Evolutionary conservation across 192 early-diverging fungal species (phyloP), one percentile per base, ranked within the genome.

Genomic region (Coemansia sp.): DNA sequence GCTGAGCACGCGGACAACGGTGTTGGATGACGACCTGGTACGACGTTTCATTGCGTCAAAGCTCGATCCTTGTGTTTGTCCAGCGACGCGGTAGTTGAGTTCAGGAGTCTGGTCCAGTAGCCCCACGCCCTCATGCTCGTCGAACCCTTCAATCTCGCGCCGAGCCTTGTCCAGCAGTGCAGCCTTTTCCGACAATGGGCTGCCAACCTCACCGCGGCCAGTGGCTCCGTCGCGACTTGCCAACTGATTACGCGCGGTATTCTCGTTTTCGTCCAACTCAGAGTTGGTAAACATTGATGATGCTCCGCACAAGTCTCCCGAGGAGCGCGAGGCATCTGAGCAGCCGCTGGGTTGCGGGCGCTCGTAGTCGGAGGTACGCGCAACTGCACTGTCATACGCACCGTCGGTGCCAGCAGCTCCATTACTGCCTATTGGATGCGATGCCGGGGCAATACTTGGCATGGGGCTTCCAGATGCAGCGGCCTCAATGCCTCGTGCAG

Each of bases 31-130:
- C 19, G 78, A 80, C 19, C 78, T 36, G 17, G 58, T 70, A 9
- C 78, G 73, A n/a, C 73, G 69, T 61, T 70, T 71, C 45, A 62
- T 68, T 29, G 73, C 31, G 29, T 80, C 78, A 68, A 73, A 72
- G 51, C 27, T 45, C 9, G 72, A 31, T 19, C 59, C 63, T 37
- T 38, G 53, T 2, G 53, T 42, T 34, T 72, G 66, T 0, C 67
- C 72, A 50, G 78, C 64, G 5, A 66, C 64, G 48, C 78, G 78
- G 61, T 80, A 80, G 70, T 67, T 75, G 55, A 80, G 68, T 63
- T 80, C 78, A 1, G 78, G 78, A 4, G 78, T 80, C 62, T 75
- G 78, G 61, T 80, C 78, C 15, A 80, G 63, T 45, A 80, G 78
- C n/a, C 78, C 78, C 2, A 80, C 78, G 27, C 78, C 78, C 32